Base-by-base conservation (phyloP, 208 protist species). In the Trypanosoma melophagium region DNA sequence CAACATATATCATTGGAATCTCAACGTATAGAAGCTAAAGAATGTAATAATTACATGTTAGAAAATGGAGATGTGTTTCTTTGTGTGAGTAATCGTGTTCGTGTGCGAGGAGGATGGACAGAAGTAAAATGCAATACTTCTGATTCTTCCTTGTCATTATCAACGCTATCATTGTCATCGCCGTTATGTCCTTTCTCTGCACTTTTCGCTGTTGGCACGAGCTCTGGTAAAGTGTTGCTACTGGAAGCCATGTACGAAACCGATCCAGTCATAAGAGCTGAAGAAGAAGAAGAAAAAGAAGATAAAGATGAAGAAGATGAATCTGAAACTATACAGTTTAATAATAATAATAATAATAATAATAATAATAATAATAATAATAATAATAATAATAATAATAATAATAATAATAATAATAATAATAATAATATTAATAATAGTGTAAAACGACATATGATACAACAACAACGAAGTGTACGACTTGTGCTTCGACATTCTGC, bases 51-150 rank as follows among this genome's bases (percentile, higher is more conserved):
- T 17, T 59, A 70, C 14, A 50, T n/a, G 1, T 59, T 81, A 0
- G 45, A 45, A 22, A 74, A 77, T 16, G 77, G 71, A 14, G 77
- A 83, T 24, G 41, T 55, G 3, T 73, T 83, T 56, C 44, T 64
- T 17, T 54, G 47, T 38, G 62, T 55, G 13, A 76, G 71, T 41
- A 41, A 54, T 28, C 45, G 52, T 25, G 21, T 71, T 35, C 50
- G 21, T 52, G 53, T 59, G 5, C 22, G 42, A n/a, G 31, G 7
- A n/a, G n/a, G 10, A 28, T 35, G 25, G 60, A 24, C 9, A 8
- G 28, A 58, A 16, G 28, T 35, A 35, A 35, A 35, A 35, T 5
- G 28, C 5, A 35, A 35, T 7, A 35, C 1, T 35, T 35, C 28
- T 35, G 5, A 1, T 35, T 35, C 28, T 35, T 35, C 28, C 1